Evolutionary conservation across 129 eudicot genomes (phyloP).

Genomic region (Artemisia annua): DNA sequence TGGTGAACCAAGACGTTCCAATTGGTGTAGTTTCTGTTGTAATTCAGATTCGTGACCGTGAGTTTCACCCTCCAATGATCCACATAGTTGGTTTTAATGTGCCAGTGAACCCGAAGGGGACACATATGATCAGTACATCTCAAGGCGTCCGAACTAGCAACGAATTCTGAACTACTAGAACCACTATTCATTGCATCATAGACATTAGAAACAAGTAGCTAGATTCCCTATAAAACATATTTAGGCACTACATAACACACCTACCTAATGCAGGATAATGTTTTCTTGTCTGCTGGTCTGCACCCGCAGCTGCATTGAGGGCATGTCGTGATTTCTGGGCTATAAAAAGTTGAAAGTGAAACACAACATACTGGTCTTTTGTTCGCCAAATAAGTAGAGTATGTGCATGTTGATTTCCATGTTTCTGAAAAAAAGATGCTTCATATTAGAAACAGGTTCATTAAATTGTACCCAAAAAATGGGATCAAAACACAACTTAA

Average conservation of each 20-base stretch:
- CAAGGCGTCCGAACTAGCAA: constrained; percentile 31
- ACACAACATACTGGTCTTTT: constrained; percentile 66
- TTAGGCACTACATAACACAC: not conserved
- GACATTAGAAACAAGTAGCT: not conserved
- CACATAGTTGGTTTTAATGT: constrained; percentile 58
- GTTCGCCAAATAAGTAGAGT: constrained; percentile 67
- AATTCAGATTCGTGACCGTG: constrained; percentile 59
- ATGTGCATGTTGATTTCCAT: constrained; percentile 80
- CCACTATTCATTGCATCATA: constrained; percentile 36
- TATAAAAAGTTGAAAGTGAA: constrained; percentile 80
- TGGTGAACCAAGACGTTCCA: constrained; percentile 81
- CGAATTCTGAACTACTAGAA: constrained; percentile 22
- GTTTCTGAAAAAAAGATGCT: constrained; percentile 49
- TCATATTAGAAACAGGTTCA: too few species aligned
- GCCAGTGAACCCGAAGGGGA: constrained; percentile 75
- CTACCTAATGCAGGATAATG: constrained; percentile 56
- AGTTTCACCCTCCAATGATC: constrained; percentile 74
- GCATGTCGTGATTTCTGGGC: constrained; percentile 57
- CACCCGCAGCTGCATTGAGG: constrained; percentile 82
- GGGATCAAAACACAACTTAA: too few species aligned
- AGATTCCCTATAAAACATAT: not conserved
- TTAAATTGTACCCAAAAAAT: too few species aligned
- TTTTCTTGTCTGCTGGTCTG: constrained; percentile 44
- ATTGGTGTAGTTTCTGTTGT: constrained; percentile 46
- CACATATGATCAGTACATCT: constrained; percentile 80